Evolutionary conservation across 106 monocot genomes (phyloP), one percentile per base, ranked within the genome.

Genomic region (Iris macrosiphon): DNA sequence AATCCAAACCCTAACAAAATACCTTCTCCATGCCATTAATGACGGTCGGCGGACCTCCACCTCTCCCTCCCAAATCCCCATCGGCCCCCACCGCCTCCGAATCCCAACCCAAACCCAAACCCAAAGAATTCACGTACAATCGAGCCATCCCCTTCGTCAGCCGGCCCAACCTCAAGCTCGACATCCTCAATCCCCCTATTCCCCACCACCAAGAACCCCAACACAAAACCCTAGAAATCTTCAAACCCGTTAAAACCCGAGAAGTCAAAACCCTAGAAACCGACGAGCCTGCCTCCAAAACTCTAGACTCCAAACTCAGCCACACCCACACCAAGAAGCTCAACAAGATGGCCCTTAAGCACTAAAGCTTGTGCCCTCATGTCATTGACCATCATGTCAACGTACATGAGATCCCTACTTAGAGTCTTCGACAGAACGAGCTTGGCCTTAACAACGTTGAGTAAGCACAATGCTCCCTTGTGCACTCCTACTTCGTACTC

Each of bases 341-440:
- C 67, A 73, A 62, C 33, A 98, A 91, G 72, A 83, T 98, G 8
- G 90, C 90, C 4, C 70, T 98, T 15, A 80, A 80, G 79, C 86
- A 87, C n/a, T n/a, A n/a, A n/a, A n/a, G n/a, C n/a, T n/a, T n/a
- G n/a, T n/a, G n/a, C n/a, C n/a, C n/a, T n/a, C n/a, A n/a, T n/a
- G n/a, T n/a, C n/a, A n/a, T n/a, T n/a, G n/a, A n/a, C n/a, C n/a
- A n/a, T n/a, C n/a, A n/a, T n/a, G n/a, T n/a, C n/a, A n/a, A n/a
- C n/a, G n/a, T n/a, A n/a, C n/a, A n/a, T n/a, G n/a, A n/a, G n/a
- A n/a, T n/a, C n/a, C n/a, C n/a, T n/a, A n/a, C n/a, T n/a, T n/a
- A n/a, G n/a, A n/a, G n/a, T n/a, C n/a, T n/a, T n/a, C n/a, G n/a
- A n/a, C n/a, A n/a, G n/a, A n/a, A n/a, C n/a, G n/a, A n/a, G n/a